Evolutionary conservation across 1,139 yeast species (phyloP).

Genomic region (Saccharomyces hybrid): DNA sequence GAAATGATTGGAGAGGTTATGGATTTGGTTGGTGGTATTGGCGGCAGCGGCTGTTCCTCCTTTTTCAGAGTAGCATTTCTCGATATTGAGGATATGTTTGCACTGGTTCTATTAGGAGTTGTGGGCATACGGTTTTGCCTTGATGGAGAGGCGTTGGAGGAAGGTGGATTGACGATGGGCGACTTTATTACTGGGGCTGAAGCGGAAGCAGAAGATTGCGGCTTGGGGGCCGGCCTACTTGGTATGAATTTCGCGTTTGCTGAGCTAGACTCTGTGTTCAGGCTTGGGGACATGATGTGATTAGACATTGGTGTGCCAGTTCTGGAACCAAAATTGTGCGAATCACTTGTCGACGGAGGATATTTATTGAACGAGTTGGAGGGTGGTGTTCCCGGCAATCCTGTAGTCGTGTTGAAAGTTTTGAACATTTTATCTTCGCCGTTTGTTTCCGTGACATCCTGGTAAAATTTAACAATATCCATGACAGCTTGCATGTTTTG

Average conservation of each 20-base stretch:
- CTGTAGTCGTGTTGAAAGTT: conserved; percentile 43
- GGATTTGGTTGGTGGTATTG: conserved; percentile 17
- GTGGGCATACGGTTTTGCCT: background rate
- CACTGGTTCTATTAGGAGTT: background rate
- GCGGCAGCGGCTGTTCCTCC: conserved; percentile 24
- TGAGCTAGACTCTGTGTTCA: conserved; percentile 6
- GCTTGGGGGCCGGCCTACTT: conserved; percentile 61
- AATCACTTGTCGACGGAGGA: background rate
- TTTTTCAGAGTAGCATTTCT: conserved; percentile 12
- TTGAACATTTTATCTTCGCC: conserved; percentile 66
- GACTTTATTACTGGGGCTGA: conserved; percentile 10
- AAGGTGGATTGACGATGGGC: conserved; percentile 2
- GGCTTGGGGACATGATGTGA: background rate
- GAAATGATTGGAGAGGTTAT: conserved; percentile 10
- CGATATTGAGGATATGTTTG: conserved; percentile 6
- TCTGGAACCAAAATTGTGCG: background rate
- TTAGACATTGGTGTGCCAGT: background rate
- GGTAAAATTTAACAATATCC: conserved; percentile 86
- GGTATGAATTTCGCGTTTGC: conserved; percentile 48
- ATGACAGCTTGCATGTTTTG: conserved; percentile 91
- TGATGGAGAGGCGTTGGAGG: background rate
- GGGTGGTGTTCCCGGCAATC: background rate
- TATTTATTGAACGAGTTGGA: conserved; percentile 4
- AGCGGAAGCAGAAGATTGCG: conserved; percentile 30
- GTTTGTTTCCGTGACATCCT: conserved; percentile 51